Conservation (phyloP, 2,329 filamentous ascomycete genomes). For the Colletotrichum ledebouriae region DNA sequence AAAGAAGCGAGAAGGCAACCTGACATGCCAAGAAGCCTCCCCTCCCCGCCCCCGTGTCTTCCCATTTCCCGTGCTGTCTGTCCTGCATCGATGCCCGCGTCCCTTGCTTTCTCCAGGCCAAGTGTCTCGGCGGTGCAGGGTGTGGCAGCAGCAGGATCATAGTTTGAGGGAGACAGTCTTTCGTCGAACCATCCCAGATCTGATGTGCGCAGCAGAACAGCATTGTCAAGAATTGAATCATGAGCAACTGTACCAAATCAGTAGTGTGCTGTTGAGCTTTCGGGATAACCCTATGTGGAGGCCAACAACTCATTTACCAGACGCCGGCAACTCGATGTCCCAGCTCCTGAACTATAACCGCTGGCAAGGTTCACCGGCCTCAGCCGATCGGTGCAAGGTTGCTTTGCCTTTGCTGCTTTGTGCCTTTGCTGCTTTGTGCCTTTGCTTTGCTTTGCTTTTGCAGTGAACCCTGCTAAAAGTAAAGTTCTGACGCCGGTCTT, state of each 20-base stretch:
- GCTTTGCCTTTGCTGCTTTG: neutral
- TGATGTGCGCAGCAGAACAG: no score
- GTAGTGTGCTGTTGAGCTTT: no score
- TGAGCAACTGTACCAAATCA: no score
- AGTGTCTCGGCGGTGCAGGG: constrained; percentile 10
- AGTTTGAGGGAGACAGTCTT: neutral
- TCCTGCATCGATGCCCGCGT: neutral
- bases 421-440: no score
- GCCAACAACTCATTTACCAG: constrained; percentile 22
- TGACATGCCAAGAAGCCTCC: constrained; percentile 24
- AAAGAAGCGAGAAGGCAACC: constrained; percentile 19
- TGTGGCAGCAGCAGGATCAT: neutral
- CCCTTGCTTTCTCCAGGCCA: constrained; percentile 4
- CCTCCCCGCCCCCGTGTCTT: no score
- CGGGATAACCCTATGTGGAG: no score
- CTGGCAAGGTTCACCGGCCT: constrained; percentile 10
- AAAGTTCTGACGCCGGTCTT: no score
- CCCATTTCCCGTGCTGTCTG: constrained; percentile 23
- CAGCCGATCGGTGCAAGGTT: neutral
- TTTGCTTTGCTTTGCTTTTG: neutral
- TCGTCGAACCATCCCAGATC: no score
- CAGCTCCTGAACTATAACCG: constrained; percentile 20
- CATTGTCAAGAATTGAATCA: no score
- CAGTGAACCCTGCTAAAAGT: no score
- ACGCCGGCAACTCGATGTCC: constrained; percentile 27